These are phyloP conservation scores for Byssothecium circinans DNA, from an alignment of 2,329 filamentous ascomycete genomes.

Conservation along the genomic window DNA sequence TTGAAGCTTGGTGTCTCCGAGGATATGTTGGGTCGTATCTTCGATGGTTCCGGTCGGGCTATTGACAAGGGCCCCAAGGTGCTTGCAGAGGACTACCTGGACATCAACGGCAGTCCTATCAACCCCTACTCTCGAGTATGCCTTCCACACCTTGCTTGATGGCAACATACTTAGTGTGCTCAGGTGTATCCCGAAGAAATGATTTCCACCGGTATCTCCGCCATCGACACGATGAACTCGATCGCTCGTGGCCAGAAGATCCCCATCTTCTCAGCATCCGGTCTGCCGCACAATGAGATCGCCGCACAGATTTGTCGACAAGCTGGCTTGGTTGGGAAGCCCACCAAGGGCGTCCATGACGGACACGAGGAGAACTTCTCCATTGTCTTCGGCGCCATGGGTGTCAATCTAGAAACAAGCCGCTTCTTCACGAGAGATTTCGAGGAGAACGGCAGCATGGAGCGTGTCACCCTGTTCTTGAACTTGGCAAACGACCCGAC, in stretches of 20 bases:
- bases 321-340: constrained; percentile 86
- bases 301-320: constrained; percentile 98
- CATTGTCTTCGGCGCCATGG: constrained; percentile 99
- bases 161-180: constrained; percentile 17
- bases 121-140: constrained; percentile 94
- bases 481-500: constrained; percentile 99
- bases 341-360: constrained; percentile 94
- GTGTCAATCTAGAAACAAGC: constrained; percentile 98
- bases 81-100: constrained; percentile 93
- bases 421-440: constrained; percentile 99
- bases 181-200: constrained; percentile 99
- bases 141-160: constrained; percentile 18
- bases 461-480: constrained; percentile 94
- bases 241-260: constrained; percentile 99
- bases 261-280: constrained; percentile 96
- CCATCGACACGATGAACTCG: constrained; percentile 91
- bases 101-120: constrained; percentile 98
- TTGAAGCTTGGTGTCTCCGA: constrained; percentile 98
- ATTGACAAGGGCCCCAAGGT: constrained; percentile 99
- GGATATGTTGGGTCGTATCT: constrained; percentile 99
- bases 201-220: constrained; percentile 99
- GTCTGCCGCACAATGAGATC: constrained; percentile 99
- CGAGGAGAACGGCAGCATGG: constrained; percentile 98
- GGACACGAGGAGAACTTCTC: constrained; percentile 99
- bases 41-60: constrained; percentile 94